A percentile compares a stretch with the other conserved stretches of the same genome.
These are phyloP conservation scores for Heliophila coronopifolia DNA, from an alignment of 441 rosid genomes.

Conservation along the genomic window DNA sequence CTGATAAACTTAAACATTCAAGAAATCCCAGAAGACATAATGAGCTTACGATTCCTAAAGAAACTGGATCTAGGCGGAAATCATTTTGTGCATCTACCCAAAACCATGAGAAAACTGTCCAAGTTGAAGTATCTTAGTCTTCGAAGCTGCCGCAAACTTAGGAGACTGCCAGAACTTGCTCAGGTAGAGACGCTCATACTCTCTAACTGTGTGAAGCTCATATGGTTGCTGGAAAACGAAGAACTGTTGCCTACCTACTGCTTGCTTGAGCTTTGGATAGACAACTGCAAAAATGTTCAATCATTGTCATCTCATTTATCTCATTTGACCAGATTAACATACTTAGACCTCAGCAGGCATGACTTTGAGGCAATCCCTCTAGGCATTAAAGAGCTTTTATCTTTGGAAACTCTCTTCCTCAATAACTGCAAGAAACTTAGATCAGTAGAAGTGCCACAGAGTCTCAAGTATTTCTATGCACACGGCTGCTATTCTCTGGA, in stretches of 20 bases:
- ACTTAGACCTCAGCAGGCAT: no score
- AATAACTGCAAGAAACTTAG: no score
- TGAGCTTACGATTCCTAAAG: background rate
- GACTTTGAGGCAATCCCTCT: no score
- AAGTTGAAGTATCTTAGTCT: background rate
- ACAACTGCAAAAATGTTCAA: no score
- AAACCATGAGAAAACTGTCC: background rate
- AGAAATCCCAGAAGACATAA: background rate
- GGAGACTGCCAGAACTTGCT: background rate
- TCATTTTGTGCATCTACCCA: background rate
- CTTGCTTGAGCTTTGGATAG: conserved; percentile 18
- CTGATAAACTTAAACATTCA: conserved; percentile 6
- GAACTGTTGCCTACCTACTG: no score
- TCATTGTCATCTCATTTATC: no score
- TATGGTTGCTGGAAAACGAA: background rate
- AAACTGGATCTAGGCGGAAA: conserved; percentile 2
- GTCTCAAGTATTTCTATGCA: no score
- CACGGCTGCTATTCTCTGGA: no score
- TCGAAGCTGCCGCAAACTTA: background rate
- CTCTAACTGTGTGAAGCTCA: conserved; percentile 2
- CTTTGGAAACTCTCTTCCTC: no score
- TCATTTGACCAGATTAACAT: no score
- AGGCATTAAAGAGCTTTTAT: no score
- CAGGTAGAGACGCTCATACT: background rate
- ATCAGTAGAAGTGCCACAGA: no score